These are phyloP conservation scores for Neurospora cerealis DNA, from an alignment of 495 filamentous ascomycete species.

Conservation along the genomic window DNA sequence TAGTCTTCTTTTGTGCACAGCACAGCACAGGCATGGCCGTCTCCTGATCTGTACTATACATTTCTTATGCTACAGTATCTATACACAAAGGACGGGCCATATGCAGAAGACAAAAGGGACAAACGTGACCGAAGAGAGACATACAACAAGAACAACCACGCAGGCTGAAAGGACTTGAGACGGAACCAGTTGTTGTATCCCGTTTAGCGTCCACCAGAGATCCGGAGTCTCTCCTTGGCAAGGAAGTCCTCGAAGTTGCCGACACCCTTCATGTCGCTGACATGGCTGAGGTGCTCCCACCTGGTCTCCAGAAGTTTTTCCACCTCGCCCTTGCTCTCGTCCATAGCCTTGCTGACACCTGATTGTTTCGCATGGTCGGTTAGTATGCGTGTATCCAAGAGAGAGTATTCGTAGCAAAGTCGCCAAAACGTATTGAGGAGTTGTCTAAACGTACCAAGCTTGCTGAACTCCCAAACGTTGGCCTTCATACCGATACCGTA, in stretches of 20 bases:
- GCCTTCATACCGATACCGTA: constrained; percentile 98
- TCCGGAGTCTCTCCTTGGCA: constrained; percentile 36
- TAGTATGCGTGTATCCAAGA: no score
- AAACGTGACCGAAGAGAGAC: neutral
- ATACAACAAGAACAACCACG: constrained; percentile 1
- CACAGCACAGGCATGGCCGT: constrained; percentile 1
- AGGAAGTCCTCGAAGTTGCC: constrained; percentile 48
- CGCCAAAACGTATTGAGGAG: neutral
- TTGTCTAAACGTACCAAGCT: constrained; percentile 42
- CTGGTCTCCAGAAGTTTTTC: constrained; percentile 50
- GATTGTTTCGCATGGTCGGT: no score
- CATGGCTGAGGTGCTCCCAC: constrained; percentile 53
- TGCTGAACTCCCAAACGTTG: constrained; percentile 83
- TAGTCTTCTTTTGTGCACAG: neutral
- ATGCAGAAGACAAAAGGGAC: neutral
- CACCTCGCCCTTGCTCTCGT: constrained; percentile 46
- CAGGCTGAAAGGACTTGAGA: neutral
- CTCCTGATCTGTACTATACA: neutral
- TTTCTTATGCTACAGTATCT: constrained; percentile 3
- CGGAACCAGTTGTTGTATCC: neutral
- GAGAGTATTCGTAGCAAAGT: neutral
- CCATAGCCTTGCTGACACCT: constrained; percentile 54
- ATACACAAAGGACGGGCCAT: constrained; percentile 6
- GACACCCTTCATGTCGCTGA: constrained; percentile 38
- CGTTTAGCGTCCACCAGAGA: constrained; percentile 17